Evolutionary conservation across 139 green algal species (phyloP).

Genomic region (Closterium sp.): DNA sequence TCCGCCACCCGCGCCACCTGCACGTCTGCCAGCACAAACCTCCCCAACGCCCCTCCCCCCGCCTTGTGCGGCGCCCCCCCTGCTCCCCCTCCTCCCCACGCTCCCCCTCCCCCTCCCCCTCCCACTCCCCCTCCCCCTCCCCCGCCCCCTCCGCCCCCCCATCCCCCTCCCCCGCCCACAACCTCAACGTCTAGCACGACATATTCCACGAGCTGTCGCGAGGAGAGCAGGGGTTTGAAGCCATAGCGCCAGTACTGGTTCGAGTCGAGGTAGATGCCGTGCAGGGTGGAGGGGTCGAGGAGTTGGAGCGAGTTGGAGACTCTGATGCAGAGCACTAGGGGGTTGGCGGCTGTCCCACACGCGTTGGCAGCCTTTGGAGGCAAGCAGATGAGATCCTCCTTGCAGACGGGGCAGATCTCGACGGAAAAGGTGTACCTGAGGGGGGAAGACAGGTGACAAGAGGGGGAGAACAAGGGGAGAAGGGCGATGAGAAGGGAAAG

Average conservation of each 20-base stretch:
- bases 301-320: conserved; percentile 85
- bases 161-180: not conserved
- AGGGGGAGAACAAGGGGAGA: too few relatives aligned
- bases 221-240: conserved; percentile 67
- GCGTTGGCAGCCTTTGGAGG: conserved; percentile 69
- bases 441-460: not conserved
- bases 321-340: conserved; percentile 81
- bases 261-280: conserved; percentile 67
- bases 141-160: not conserved
- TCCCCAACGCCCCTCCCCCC: not conserved
- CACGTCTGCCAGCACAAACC: conserved; percentile 60
- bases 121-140: not conserved
- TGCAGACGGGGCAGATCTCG: conserved; percentile 85
- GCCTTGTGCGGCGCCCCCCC: not conserved
- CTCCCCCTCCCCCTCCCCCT: not conserved
- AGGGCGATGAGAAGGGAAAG: too few relatives aligned
- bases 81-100: not conserved
- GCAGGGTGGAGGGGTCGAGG: conserved; percentile 79
- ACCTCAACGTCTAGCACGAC: conserved; percentile 89
- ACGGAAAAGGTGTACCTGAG: conserved; percentile 87
- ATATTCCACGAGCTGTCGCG: conserved; percentile 78
- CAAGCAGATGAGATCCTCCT: conserved; percentile 93
- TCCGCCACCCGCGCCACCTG: conserved; percentile 79
- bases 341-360: conserved; percentile 75
- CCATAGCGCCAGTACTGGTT: conserved; percentile 73